Conservation (phyloP, 257 asterid genomes). For the Osmanthus fragrans region DNA sequence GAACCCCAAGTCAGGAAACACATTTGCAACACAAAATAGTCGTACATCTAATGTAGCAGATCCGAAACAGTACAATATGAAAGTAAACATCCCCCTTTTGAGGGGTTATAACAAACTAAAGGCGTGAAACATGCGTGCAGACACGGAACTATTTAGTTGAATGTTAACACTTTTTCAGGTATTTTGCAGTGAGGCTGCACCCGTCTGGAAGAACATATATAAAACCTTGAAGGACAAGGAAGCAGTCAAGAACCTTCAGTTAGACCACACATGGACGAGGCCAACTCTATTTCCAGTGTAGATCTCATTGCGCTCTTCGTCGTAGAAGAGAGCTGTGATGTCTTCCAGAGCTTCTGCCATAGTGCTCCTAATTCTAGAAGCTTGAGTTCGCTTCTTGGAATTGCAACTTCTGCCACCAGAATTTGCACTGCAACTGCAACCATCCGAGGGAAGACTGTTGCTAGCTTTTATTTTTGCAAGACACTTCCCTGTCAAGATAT, state of each 20-base stretch:
- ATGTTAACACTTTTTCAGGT: not conserved
- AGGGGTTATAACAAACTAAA: not conserved
- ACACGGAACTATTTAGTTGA: not conserved
- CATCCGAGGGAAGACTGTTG: constrained; percentile 50
- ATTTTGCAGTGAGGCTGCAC: not conserved
- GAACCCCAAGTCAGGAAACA: constrained; percentile 2
- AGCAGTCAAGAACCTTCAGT: constrained; percentile 37
- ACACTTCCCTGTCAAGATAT: constrained; percentile 92
- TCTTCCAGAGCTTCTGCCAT: constrained; percentile 94
- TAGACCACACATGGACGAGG: constrained; percentile 95
- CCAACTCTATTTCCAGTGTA: constrained; percentile 89
- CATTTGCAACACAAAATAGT: constrained; percentile 31
- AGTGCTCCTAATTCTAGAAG: constrained; percentile 60
- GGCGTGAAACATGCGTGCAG: not conserved
- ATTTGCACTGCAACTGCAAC: constrained; percentile 57
- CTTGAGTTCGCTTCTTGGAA: constrained; percentile 48
- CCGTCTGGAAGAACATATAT: not conserved
- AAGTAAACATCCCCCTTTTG: not conserved
- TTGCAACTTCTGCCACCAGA: constrained; percentile 71
- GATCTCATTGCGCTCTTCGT: constrained; percentile 97
- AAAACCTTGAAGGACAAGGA: not conserved
- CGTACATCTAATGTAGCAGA: constrained; percentile 17
- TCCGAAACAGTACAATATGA: constrained; percentile 7
- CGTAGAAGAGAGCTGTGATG: constrained; percentile 91
- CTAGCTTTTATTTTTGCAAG: constrained; percentile 84